Evolutionary conservation across 371 early-diverging fungal genomes (phyloP).

Genomic region (Mortierella sp.): DNA sequence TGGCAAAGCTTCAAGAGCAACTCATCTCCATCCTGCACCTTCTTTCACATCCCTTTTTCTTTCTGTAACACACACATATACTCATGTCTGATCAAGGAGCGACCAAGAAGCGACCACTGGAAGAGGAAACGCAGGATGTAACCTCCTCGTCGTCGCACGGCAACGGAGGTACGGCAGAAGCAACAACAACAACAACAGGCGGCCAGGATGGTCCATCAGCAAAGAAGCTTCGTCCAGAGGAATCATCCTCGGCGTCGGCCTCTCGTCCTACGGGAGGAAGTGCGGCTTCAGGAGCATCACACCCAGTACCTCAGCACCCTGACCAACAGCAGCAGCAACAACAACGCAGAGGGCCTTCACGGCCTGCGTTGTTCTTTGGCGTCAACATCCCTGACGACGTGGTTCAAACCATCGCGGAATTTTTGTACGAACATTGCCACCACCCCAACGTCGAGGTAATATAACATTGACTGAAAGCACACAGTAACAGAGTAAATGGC

Average conservation of each 20-base stretch:
- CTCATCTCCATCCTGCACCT: neutral
- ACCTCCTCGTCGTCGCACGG: neutral
- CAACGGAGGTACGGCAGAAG: neutral
- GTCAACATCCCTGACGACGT: slow-evolving; percentile 72
- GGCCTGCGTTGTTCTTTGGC: slow-evolving; percentile 60
- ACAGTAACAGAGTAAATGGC: neutral
- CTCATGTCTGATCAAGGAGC: slow-evolving; percentile 32
- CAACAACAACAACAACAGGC: neutral
- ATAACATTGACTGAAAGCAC: neutral
- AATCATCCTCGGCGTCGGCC: neutral
- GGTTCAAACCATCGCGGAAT: slow-evolving; percentile 70
- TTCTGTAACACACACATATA: neutral
- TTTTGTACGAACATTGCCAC: slow-evolving; percentile 67
- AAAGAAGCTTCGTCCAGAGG: slow-evolving; percentile 26
- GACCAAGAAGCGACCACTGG: slow-evolving; percentile 30
- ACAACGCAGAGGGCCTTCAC: neutral
- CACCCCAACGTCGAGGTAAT: slow-evolving; percentile 73
- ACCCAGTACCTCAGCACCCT: slow-evolving; percentile 8
- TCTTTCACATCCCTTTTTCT: neutral
- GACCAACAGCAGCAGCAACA: neutral
- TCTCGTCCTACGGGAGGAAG: neutral
- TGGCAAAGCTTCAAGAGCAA: too few relatives aligned
- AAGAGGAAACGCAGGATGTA: neutral
- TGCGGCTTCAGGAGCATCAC: slow-evolving; percentile 15
- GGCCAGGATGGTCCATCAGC: neutral